Percentiles rank a stretch among this genome's conserved stretches.
Evolutionary conservation across 2,329 filamentous ascomycete genomes (phyloP).

Genomic region (Ceratocystis cubensis): DNA sequence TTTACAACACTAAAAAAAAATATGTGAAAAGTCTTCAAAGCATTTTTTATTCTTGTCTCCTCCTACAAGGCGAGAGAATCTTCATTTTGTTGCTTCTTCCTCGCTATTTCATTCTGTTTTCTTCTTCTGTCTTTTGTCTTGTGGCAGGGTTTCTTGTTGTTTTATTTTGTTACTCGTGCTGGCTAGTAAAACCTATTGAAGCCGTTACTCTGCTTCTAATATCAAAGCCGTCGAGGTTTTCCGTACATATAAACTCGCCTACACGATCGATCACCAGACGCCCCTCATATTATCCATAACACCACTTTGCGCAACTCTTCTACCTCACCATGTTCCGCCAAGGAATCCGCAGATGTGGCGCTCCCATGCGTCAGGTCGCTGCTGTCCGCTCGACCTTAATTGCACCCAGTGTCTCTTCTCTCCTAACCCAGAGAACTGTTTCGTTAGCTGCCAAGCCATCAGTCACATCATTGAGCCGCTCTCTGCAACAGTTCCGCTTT

Average conservation of each 20-base stretch:
- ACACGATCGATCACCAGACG: too few relatives aligned
- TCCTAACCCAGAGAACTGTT: constrained; percentile 17
- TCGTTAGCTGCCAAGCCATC: constrained; percentile 13
- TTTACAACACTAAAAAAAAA: constrained; percentile 1
- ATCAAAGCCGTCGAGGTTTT: constrained; percentile 5
- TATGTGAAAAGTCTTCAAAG: neutral
- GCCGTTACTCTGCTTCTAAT: neutral
- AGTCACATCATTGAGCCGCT: constrained; percentile 15
- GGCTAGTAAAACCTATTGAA: too few relatives aligned
- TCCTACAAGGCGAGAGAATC: neutral
- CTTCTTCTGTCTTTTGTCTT: neutral
- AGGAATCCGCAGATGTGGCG: constrained; percentile 18
- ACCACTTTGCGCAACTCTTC: too few relatives aligned
- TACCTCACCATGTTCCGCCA: constrained; percentile 21
- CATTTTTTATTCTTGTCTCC: constrained; percentile 1
- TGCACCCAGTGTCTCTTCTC: constrained; percentile 6
- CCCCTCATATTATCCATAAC: too few relatives aligned
- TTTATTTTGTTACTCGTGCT: neutral
- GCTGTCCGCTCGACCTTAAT: constrained; percentile 13
- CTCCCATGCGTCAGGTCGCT: constrained; percentile 20
- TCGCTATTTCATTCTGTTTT: neutral
- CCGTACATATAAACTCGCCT: neutral
- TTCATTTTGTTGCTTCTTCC: neutral
- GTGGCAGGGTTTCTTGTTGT: neutral
- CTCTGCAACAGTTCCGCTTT: constrained; percentile 21